Conservation (phyloP, 2,329 filamentous ascomycete genomes). For the Curvularia lunata region DNA sequence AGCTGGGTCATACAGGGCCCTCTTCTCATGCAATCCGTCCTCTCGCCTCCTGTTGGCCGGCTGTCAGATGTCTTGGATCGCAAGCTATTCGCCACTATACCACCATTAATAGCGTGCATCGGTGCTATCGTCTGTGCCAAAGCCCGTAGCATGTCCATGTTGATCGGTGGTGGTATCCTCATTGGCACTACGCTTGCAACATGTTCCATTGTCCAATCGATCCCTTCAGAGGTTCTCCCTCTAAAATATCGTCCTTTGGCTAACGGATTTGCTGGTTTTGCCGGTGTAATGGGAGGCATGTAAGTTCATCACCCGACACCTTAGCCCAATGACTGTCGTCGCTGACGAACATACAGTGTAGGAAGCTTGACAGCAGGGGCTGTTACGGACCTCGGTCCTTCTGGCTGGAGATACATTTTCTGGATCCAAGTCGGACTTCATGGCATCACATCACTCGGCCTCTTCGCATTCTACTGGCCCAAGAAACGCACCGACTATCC, state of each 20-base stretch:
- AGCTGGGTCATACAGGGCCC: slow-evolving; percentile 66
- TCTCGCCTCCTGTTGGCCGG: slow-evolving; percentile 63
- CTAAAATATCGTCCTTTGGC: slow-evolving; percentile 63
- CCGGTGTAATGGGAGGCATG: slow-evolving; percentile 60
- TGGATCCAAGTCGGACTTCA: slow-evolving; percentile 66
- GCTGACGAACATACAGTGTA: slow-evolving; percentile 44
- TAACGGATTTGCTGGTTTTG: slow-evolving; percentile 61
- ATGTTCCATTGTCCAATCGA: slow-evolving; percentile 62
- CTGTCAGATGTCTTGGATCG: slow-evolving; percentile 64
- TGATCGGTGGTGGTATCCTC: slow-evolving; percentile 64
- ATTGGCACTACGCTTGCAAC: slow-evolving; percentile 62
- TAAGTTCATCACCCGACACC: slow-evolving; percentile 42
- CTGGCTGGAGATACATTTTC: slow-evolving; percentile 64
- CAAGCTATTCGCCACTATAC: slow-evolving; percentile 60
- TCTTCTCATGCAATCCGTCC: slow-evolving; percentile 63
- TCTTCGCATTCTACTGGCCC: slow-evolving; percentile 51
- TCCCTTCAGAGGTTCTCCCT: slow-evolving; percentile 63
- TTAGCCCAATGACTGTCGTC: not conserved
- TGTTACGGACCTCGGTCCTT: slow-evolving; percentile 56
- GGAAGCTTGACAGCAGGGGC: slow-evolving; percentile 60
- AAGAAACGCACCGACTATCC: slow-evolving; percentile 38
- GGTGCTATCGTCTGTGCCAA: slow-evolving; percentile 63
- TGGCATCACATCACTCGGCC: slow-evolving; percentile 55
- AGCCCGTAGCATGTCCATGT: slow-evolving; percentile 61
- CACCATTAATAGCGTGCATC: slow-evolving; percentile 61